These are phyloP conservation scores for Aureobasidium sp. DNA, from an alignment of 2,329 filamentous ascomycete species.

Conservation along the genomic window DNA sequence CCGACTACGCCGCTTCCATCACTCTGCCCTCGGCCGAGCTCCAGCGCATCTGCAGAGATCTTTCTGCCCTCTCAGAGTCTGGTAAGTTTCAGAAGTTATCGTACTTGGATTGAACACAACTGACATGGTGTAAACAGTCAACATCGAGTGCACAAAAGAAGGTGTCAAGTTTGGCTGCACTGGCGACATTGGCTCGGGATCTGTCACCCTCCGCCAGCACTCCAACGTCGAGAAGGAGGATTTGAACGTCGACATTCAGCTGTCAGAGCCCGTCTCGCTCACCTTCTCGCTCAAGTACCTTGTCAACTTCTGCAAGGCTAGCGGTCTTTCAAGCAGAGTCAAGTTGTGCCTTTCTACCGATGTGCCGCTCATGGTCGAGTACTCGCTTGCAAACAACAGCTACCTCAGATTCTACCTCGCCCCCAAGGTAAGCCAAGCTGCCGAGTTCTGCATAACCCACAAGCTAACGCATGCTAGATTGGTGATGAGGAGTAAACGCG, in stretches of 20 bases:
- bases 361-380: slow-evolving; percentile 93
- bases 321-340: slow-evolving; percentile 71
- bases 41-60: slow-evolving; percentile 86
- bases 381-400: slow-evolving; percentile 70
- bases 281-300: slow-evolving; percentile 99
- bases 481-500: slow-evolving; percentile 54
- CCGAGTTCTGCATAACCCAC: background rate
- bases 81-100: slow-evolving; percentile 52
- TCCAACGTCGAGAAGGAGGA: slow-evolving; percentile 84
- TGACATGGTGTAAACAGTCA: slow-evolving; percentile 51
- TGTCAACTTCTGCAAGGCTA: slow-evolving; percentile 99
- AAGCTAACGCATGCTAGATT: slow-evolving; percentile 51
- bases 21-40: slow-evolving; percentile 85
- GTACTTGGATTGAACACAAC: slow-evolving; percentile 13
- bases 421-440: slow-evolving; percentile 66
- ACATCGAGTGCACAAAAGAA: slow-evolving; percentile 94
- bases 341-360: slow-evolving; percentile 93
- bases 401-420: slow-evolving; percentile 96
- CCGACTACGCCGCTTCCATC: slow-evolving; percentile 92
- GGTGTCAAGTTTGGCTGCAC: slow-evolving; percentile 90
- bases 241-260: slow-evolving; percentile 77
- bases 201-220: slow-evolving; percentile 84
- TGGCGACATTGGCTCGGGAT: slow-evolving; percentile 93
- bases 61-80: slow-evolving; percentile 89
- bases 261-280: slow-evolving; percentile 84